phyloP scores from a whole-genome alignment of 192 early-diverging fungal genomes.

The Backusella circina region DNA sequence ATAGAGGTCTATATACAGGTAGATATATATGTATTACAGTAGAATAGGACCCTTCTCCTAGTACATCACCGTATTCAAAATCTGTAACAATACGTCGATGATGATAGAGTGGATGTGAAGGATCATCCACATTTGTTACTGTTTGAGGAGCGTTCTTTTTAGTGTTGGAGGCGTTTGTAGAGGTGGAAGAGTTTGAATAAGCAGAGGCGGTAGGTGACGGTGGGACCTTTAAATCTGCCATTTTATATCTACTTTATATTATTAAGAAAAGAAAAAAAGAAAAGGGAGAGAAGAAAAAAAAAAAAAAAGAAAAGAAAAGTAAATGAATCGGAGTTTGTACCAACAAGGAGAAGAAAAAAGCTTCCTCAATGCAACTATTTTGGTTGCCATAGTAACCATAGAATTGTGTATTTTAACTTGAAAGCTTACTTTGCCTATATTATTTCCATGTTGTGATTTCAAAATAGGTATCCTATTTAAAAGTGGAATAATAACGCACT shows the following conservation, averaged over 20 bases:
- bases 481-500: too few relatives aligned
- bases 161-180: neutral
- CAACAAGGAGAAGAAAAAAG: too few relatives aligned
- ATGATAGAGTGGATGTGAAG: conserved; percentile 32
- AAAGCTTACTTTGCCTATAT: too few relatives aligned
- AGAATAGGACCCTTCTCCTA: conserved; percentile 97
- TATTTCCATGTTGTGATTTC: too few relatives aligned
- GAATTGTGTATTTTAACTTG: too few relatives aligned
- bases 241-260: neutral
- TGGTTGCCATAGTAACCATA: too few relatives aligned
- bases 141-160: neutral
- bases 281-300: neutral
- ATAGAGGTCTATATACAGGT: neutral
- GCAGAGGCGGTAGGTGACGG: neutral
- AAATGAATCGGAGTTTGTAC: too few relatives aligned
- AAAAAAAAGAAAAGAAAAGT: neutral
- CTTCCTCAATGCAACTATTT: too few relatives aligned
- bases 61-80: conserved; percentile 77
- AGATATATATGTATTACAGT: conserved; percentile 54
- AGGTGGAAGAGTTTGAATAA: neutral
- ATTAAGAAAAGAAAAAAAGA: neutral
- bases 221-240: neutral
- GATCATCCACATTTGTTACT: conserved; percentile 22
- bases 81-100: conserved; percentile 76
- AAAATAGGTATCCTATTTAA: too few relatives aligned